Conservation (phyloP, 768 basidiomycete species). For the Lactarius pseudohatsudake region DNA sequence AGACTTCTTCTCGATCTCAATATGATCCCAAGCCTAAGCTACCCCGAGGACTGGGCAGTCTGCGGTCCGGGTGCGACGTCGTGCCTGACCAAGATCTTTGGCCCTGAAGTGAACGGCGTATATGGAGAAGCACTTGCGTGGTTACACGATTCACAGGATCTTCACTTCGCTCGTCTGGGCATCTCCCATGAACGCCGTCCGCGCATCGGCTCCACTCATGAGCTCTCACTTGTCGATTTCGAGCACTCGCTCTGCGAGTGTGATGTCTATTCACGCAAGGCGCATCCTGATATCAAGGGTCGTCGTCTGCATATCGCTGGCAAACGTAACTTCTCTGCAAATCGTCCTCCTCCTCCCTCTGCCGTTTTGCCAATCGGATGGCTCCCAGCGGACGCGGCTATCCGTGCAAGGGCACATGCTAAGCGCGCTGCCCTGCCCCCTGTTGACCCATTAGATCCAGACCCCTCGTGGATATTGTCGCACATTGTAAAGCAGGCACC, state of each 20-base stretch:
- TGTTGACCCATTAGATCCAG: constrained; percentile 27
- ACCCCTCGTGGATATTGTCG: constrained; percentile 34
- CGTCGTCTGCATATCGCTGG: constrained; percentile 40
- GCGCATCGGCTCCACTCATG: constrained; percentile 29
- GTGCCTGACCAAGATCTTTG: constrained; percentile 71
- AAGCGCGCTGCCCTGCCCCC: constrained; percentile 27
- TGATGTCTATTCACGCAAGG: constrained; percentile 71
- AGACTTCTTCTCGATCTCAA: constrained; percentile 42
- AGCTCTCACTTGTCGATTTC: constrained; percentile 64
- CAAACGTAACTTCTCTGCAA: constrained; percentile 26
- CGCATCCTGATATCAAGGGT: constrained; percentile 46
- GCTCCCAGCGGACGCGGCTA: constrained; percentile 14
- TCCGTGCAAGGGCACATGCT: constrained; percentile 18
- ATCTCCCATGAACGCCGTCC: constrained; percentile 33
- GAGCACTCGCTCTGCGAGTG: constrained; percentile 81
- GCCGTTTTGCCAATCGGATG: constrained; percentile 34
- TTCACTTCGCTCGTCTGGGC: constrained; percentile 62
- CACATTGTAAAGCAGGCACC: constrained; percentile 36
- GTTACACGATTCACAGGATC: constrained; percentile 56
- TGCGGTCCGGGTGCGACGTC: constrained; percentile 65
- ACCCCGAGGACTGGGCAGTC: constrained; percentile 64
- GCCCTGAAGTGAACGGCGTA: constrained; percentile 40
- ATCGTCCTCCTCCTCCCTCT: constrained; percentile 31
- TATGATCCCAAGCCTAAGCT: constrained; percentile 48
- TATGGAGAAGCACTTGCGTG: constrained; percentile 64